These are phyloP conservation scores for Aspergillus campestris DNA, from an alignment of 495 filamentous ascomycete genomes.

Conservation along the genomic window DNA sequence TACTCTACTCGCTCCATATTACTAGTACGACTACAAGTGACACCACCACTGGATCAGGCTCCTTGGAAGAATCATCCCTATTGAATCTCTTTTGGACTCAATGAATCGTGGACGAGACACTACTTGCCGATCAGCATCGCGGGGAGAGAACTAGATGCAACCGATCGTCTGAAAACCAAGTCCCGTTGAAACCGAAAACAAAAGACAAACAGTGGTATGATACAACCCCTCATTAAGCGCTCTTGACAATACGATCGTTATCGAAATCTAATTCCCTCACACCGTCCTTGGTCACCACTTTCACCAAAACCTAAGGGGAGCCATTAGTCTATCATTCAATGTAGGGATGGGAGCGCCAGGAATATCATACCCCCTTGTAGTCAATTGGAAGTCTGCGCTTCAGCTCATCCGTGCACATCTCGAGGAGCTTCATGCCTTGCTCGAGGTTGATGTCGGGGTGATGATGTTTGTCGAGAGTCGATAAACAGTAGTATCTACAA, in stretches of 20 bases:
- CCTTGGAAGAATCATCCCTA: no score
- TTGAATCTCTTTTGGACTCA: no score
- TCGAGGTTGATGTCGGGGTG: conserved; percentile 85
- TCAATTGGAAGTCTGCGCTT: conserved; percentile 94
- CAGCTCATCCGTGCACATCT: conserved; percentile 92
- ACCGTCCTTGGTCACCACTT: conserved; percentile 89
- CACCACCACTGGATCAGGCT: no score
- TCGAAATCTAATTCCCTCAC: conserved; percentile 72
- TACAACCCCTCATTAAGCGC: conserved; percentile 49
- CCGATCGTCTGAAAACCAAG: conserved; percentile 12
- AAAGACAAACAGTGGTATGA: conserved; percentile 28
- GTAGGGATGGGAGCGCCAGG: conserved; percentile 4
- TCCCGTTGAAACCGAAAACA: conserved; percentile 20
- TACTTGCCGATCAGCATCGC: conserved; percentile 11
- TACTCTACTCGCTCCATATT: no score
- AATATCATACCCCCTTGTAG: conserved; percentile 71
- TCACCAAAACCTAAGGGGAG: conserved; percentile 59
- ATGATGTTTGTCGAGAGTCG: conserved; percentile 95
- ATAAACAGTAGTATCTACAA: conserved; percentile 80
- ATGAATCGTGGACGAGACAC: conserved; percentile 3
- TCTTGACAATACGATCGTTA: conserved; percentile 63
- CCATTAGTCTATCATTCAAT: not conserved
- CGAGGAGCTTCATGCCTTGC: conserved; percentile 79
- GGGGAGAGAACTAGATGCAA: conserved; percentile 13
- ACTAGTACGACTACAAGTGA: no score